Conservation (phyloP, 2,329 filamentous ascomycete species). For the Stemphylium beticola region DNA sequence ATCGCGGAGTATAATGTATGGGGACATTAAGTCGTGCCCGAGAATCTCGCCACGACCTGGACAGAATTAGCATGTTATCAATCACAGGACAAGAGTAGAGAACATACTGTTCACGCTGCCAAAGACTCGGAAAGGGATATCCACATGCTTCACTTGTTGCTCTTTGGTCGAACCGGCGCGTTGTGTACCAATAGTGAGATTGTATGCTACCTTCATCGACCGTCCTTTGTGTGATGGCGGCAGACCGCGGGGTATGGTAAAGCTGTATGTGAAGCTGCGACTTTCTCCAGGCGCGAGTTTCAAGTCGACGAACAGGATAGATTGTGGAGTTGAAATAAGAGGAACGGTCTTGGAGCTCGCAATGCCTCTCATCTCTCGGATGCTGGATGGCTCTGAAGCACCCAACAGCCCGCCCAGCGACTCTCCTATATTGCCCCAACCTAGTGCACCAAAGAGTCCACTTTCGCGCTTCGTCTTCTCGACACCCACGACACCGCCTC, state of each 20-base stretch:
- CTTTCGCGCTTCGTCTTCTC: conserved; percentile 76
- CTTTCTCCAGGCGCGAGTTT: conserved; percentile 87
- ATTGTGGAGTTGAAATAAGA: conserved; percentile 92
- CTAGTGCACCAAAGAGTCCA: conserved; percentile 81
- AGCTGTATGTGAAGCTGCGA: conserved; percentile 83
- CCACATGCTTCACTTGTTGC: conserved; percentile 83
- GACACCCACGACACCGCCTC: conserved; percentile 83
- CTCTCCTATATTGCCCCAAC: conserved; percentile 86
- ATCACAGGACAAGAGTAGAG: neutral
- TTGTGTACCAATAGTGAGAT: conserved; percentile 89
- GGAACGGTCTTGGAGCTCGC: conserved; percentile 87
- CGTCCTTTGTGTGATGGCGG: conserved; percentile 90
- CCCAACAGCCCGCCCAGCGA: conserved; percentile 89
- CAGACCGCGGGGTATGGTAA: conserved; percentile 84
- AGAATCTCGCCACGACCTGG: conserved; percentile 78
- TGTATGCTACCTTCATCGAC: conserved; percentile 92
- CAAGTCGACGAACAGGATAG: conserved; percentile 92
- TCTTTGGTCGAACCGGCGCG: conserved; percentile 77
- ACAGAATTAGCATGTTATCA: conserved; percentile 22
- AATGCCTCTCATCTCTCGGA: conserved; percentile 92
- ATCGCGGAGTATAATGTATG: conserved; percentile 87
- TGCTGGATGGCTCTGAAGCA: conserved; percentile 84
- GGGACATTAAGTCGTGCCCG: conserved; percentile 92
- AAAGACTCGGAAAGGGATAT: conserved; percentile 89
- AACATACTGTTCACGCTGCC: conserved; percentile 80